Base-by-base conservation (phyloP, 2,329 filamentous ascomycete species). In the Diaporthe ampelina region DNA sequence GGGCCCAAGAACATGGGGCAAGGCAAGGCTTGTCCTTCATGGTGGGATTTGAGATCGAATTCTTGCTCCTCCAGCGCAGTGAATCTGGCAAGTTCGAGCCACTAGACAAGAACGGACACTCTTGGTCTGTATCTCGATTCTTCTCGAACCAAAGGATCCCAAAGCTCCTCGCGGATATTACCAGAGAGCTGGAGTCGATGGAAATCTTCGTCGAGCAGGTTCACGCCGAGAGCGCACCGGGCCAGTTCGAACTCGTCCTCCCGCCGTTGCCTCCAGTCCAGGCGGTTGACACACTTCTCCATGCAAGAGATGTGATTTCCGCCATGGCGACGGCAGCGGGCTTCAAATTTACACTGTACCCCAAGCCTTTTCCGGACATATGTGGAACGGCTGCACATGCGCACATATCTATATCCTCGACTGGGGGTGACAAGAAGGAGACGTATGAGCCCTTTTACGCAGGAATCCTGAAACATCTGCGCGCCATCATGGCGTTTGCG, bases 11-110 rank as follows among this genome's bases (percentile, higher is more conserved):
- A 0, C 82, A 84, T 8, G 88, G 93, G 0, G 83, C 87, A 15
- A 78, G 82, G 2, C 84, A 89, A 50, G 85, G 86, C 1, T 85
- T 94, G 3, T 82, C 86, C 4, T 90, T 95, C 63, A 85, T 92
- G 0, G 82, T 95, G 21, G 95, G 94, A 0, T 97, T 97, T 77
- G 95, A 97, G 81, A 91, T 97, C 54, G 94, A 97, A 82, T 90
- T 97, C 13, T 87, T 94, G 1, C 91, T 97, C 76, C 85, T 96
- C 77, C 87, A 87, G 54, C 87, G 87, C 26, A 75, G 77, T 0
- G 77, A 80, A 13, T 76, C 79, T 2, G 81, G 82, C 5, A 79
- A 81, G n/a, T 85, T 83, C 54, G 82, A 83, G 10, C 79, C 83
- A 0, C 86, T 93, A 0, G 80, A 88, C n/a, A 88, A 88, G 10